Conservation (phyloP, 2,329 filamentous ascomycete species). For the Graphium sp. region DNA sequence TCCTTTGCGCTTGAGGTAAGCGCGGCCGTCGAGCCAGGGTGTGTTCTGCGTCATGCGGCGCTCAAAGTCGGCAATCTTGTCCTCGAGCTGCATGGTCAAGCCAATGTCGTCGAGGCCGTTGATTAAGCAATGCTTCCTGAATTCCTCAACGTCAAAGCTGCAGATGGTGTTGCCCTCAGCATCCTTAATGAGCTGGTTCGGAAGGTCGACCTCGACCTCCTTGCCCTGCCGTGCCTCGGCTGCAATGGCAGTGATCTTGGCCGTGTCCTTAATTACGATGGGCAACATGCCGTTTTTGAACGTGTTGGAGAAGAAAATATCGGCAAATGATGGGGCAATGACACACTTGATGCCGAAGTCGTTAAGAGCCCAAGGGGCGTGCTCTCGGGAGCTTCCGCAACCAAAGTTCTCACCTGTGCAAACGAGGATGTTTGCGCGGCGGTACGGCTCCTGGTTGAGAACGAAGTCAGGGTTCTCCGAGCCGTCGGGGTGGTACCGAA, state of each 20-base stretch:
- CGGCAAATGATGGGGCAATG: conserved; percentile 62
- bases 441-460: conserved; percentile 81
- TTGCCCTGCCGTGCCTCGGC: conserved; percentile 62
- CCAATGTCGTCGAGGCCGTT: conserved; percentile 95
- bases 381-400: conserved; percentile 82
- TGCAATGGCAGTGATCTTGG: conserved; percentile 51
- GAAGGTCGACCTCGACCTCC: conserved; percentile 81
- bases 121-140: conserved; percentile 83
- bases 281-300: conserved; percentile 99
- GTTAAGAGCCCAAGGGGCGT: conserved; percentile 90
- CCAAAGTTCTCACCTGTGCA: conserved; percentile 90
- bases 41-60: conserved; percentile 57
- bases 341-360: conserved; percentile 93
- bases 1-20: conserved; percentile 51
- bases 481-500: conserved; percentile 61
- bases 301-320: conserved; percentile 98
- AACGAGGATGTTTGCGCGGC: conserved; percentile 72
- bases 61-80: conserved; percentile 78
- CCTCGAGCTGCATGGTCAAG: conserved; percentile 79
- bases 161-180: conserved; percentile 57
- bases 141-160: conserved; percentile 76
- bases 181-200: conserved; percentile 68
- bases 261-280: conserved; percentile 53
- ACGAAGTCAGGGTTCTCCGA: conserved; percentile 67
- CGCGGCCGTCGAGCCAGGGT: conserved; percentile 81